Evolutionary conservation across 2,329 filamentous ascomycete species (phyloP), one percentile per base, ranked within the genome.

Genomic region (Penicillium hordei): DNA sequence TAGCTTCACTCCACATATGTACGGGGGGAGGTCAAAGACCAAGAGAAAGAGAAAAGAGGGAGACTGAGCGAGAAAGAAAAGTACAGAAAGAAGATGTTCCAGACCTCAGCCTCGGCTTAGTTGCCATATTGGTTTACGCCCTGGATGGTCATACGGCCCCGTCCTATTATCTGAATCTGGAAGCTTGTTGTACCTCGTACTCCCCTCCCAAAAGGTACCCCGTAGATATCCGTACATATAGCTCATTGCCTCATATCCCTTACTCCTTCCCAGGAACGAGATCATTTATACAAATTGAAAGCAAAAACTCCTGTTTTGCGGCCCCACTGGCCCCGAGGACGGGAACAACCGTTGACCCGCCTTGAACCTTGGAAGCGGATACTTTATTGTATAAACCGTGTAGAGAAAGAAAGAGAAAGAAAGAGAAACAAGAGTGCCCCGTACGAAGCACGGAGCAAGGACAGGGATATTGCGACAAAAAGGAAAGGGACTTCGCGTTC

Each of bases 291-390:
- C 8, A n/a, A 33, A 9, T 31, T 33, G 12, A 33, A 33, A 31
- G 27, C n/a, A 31, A 23, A 42, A 9, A 21, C 34, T 48, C 21
- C 29, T 51, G 38, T 51, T 17, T 43, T 21, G 15, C 39, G 53
- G 53, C 53, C 53, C 53, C 53, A 56, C 53, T 36, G 36, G 36
- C 17, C 17, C 34, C 34, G 17, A 17, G 17, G 5, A n/a, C 53
- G 53, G 53, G 53, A 51, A 44, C n/a, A 44, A 56, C 53, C 53
- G 53, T 38, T 17, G 53, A 56, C 53, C 53, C 46, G 53, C 46
- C 46, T 29, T 27, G 17, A 33, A 34, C 38, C 48, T 15, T 48
- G 31, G 31, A n/a, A 44, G 17, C 49, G 40, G 19, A 53, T 52
- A 46, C 33, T 54, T 39, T 19, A 23, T 51, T 42, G 29, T 34